phyloP scores from a whole-genome alignment of 1,284 basidiomycete species.

The Apiotrichum laibachii region DNA sequence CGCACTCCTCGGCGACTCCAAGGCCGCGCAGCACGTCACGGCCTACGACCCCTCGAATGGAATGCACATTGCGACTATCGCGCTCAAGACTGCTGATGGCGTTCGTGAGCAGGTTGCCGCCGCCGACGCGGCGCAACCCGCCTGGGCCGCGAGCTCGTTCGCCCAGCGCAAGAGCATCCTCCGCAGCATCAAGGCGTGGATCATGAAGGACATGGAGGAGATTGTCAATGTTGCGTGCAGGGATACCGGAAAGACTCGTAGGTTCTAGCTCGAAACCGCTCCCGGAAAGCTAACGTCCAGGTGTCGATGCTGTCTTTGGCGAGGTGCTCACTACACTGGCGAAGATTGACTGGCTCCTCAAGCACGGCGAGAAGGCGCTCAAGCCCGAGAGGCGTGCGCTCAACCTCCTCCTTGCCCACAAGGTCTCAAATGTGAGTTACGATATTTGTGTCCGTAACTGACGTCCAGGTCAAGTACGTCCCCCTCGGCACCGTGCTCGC shows the following conservation, averaged over 20 bases:
- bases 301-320: constrained; percentile 83
- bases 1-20: constrained; percentile 30
- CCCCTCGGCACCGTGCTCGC: constrained; percentile 91
- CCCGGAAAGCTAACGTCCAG: constrained; percentile 50
- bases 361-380: constrained; percentile 72
- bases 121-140: constrained; percentile 66
- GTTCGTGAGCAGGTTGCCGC: constrained; percentile 67
- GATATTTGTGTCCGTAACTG: neutral
- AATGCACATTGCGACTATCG: constrained; percentile 54
- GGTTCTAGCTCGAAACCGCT: constrained; percentile 49
- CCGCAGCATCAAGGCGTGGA: constrained; percentile 82
- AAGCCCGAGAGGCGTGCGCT: constrained; percentile 67
- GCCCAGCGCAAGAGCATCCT: constrained; percentile 74
- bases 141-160: constrained; percentile 72
- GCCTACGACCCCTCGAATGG: constrained; percentile 88
- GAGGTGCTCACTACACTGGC: constrained; percentile 85
- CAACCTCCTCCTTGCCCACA: constrained; percentile 80
- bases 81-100: constrained; percentile 63
- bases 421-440: constrained; percentile 57
- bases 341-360: constrained; percentile 74
- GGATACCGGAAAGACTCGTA: constrained; percentile 94
- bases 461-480: constrained; percentile 73
- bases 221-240: constrained; percentile 87
- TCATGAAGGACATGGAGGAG: constrained; percentile 69
- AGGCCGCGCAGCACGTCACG: constrained; percentile 69